Conservation (phyloP, 2,329 filamentous ascomycete species). For the Trichoderma gracile region DNA sequence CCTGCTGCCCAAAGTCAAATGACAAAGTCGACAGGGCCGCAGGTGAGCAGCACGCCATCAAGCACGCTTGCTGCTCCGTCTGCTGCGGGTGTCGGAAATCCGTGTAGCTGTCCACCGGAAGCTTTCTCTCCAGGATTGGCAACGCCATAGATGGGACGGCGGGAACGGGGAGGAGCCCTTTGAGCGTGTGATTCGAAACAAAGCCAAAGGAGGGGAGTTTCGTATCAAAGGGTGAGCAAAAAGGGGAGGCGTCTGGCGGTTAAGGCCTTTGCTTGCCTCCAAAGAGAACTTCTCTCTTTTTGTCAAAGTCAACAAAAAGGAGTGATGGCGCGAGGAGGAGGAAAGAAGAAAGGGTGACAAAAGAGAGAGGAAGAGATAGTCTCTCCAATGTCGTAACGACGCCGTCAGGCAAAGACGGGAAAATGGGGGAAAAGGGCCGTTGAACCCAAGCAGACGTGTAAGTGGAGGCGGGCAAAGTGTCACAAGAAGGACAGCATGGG, state of each 20-base stretch:
- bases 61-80: constrained; percentile 36
- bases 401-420: constrained; percentile 10
- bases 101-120: constrained; percentile 38
- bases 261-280: not conserved
- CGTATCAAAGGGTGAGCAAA: not conserved
- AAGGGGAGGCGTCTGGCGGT: not conserved
- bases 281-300: not conserved
- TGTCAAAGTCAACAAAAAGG: not conserved
- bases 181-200: too few species aligned
- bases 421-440: constrained; percentile 15
- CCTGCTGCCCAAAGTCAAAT: constrained; percentile 26
- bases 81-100: constrained; percentile 32
- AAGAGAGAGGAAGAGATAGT: too few species aligned
- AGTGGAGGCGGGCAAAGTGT: constrained; percentile 26
- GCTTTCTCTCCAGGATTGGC: constrained; percentile 34
- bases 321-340: not conserved
- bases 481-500: constrained; percentile 27
- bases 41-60: constrained; percentile 34
- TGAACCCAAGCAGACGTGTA: constrained; percentile 25
- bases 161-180: not conserved
- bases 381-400: constrained; percentile 21
- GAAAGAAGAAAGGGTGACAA: not conserved
- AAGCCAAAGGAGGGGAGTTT: not conserved
- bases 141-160: constrained; percentile 33
- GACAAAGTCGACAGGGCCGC: constrained; percentile 33